phyloP scores from a whole-genome alignment of 1,284 basidiomycete genomes.

The Amylostereum chailletii region DNA sequence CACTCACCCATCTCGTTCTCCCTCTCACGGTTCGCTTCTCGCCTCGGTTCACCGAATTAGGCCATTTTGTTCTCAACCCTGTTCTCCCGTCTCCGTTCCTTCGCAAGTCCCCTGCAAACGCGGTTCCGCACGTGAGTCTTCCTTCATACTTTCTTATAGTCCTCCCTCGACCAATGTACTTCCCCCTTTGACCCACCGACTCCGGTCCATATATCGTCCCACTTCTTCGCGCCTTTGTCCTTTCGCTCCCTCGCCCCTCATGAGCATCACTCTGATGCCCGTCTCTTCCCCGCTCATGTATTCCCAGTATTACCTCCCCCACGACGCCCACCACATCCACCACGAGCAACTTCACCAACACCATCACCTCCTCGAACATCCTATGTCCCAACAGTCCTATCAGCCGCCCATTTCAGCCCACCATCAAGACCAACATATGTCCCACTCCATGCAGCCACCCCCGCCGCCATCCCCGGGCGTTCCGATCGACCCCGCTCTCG shows the following conservation, averaged over 20 bases:
- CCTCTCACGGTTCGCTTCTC: background rate
- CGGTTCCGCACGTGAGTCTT: too few species aligned
- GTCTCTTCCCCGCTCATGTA: conserved; percentile 12
- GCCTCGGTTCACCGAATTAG: background rate
- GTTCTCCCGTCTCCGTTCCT: background rate
- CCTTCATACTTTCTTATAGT: too few species aligned
- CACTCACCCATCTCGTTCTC: too few species aligned
- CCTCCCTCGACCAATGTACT: too few species aligned
- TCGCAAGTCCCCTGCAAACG: background rate
- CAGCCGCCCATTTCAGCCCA: background rate
- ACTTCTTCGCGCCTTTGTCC: background rate
- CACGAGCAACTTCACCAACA: conserved; percentile 7
- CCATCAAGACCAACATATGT: background rate
- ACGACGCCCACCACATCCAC: conserved; percentile 14
- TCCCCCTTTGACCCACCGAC: background rate
- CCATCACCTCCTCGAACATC: conserved; percentile 18
- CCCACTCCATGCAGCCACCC: conserved; percentile 40
- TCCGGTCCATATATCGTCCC: background rate
- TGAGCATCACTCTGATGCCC: conserved; percentile 7
- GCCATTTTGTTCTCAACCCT: background rate
- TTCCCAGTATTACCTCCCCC: conserved; percentile 9
- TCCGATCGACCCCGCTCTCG: conserved; percentile 57
- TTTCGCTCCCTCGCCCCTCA: background rate
- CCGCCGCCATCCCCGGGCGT: conserved; percentile 48
- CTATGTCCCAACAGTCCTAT: conserved; percentile 8